phyloP scores from a whole-genome alignment of 306 rosid species.

The Rosa persica region DNA sequence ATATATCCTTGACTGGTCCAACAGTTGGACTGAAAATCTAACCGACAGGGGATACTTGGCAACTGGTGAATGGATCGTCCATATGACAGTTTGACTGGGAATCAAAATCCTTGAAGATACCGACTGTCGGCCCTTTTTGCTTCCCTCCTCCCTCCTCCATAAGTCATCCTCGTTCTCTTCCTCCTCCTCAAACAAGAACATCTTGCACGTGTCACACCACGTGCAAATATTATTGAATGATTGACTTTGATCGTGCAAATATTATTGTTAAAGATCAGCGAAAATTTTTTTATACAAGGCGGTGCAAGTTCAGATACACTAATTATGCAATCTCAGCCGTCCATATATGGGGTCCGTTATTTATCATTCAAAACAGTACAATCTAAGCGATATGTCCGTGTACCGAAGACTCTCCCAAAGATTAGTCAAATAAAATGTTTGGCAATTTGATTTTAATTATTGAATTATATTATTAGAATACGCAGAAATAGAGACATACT shows the following conservation, averaged over 20 bases:
- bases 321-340: too few relatives aligned
- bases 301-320: too few relatives aligned
- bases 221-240: neutral
- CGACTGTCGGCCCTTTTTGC: constrained; percentile 12
- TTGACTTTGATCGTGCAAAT: too few relatives aligned
- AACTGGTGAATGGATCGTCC: neutral
- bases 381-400: too few relatives aligned
- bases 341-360: too few relatives aligned
- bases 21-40: constrained; percentile 20
- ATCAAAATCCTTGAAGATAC: constrained; percentile 26
- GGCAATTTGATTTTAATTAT: neutral
- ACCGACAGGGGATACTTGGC: constrained; percentile 7
- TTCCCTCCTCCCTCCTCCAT: neutral
- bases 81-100: constrained; percentile 21
- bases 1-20: constrained; percentile 6
- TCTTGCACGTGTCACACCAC: constrained; percentile 13
- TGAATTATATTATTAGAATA: neutral
- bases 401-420: too few relatives aligned
- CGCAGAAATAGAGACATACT: neutral
- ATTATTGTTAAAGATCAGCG: too few relatives aligned
- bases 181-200: neutral
- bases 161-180: neutral
- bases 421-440: too few relatives aligned
- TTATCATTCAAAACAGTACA: too few relatives aligned
- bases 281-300: too few relatives aligned